phyloP scores from a whole-genome alignment of 208 protist genomes.

The Crithidia fasciculata region DNA sequence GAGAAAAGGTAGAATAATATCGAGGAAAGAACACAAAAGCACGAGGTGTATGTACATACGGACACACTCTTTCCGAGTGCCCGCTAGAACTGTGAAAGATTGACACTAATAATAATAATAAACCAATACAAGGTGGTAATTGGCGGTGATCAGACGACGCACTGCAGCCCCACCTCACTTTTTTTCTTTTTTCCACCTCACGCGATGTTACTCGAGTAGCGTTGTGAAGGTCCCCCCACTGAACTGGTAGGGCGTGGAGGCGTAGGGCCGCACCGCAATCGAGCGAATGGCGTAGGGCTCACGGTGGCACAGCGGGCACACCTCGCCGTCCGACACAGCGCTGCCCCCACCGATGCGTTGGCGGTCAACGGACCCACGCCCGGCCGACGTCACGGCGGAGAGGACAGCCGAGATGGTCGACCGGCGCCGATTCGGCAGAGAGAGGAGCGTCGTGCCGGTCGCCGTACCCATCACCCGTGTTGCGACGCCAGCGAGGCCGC shows the following conservation, averaged over 20 bases:
- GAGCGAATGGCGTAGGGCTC: conserved; percentile 37
- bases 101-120: no score
- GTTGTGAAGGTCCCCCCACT: conserved; percentile 43
- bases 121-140: no score
- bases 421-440: conserved; percentile 7
- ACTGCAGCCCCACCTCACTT: no score
- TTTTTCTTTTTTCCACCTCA: not conserved
- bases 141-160: no score
- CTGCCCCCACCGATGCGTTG: conserved; percentile 3
- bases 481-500: no score
- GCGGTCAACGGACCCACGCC: not conserved
- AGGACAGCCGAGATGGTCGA: conserved; percentile 12
- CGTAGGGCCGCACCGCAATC: conserved; percentile 59
- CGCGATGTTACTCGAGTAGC: not conserved
- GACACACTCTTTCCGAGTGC: no score
- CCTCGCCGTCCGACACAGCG: conserved; percentile 14
- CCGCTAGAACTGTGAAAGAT: no score
- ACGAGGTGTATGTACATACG: no score
- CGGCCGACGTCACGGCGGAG: not conserved
- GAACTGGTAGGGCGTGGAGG: conserved; percentile 68
- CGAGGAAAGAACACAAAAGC: no score
- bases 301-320: conserved; percentile 70
- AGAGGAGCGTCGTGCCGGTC: conserved; percentile 1
- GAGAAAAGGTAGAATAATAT: no score
- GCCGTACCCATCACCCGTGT: not conserved